Evolutionary conservation across 2,329 filamentous ascomycete species (phyloP), one percentile per base, ranked within the genome.

Genomic region (Tricladium varicosporioides): DNA sequence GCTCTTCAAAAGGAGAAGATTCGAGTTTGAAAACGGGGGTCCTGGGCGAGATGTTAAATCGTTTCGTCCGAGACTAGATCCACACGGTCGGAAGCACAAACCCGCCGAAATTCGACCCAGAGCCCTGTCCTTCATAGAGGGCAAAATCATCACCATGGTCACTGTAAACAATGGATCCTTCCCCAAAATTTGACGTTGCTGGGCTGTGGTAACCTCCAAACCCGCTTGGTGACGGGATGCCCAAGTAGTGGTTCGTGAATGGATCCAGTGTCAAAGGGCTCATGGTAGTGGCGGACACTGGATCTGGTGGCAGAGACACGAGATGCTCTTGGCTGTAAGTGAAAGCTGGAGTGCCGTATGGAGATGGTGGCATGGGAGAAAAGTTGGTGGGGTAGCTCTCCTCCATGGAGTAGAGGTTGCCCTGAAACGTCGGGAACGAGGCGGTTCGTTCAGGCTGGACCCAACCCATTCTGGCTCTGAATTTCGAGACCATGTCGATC

Each of bases 381-480:
- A 74, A 70, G 27, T 75, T 68, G 43, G 78, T 74, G 40, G 65
- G 63, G 44, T 79, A 77, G 48, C 54, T 67, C 36, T 79, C 76
- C 48, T 71, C 70, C 66, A 79, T 72, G 61, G 76, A 77, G 67
- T 83, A 84, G 69, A 79, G 80, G 64, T 79, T 80, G 48, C 77
- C 76, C 62, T 80, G 72, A 70, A 85, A 86, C 68, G 81, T 80
- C 22, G 83, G 82, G 71, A 85, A 86, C 9, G 83, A 83, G 5
- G 76, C 79, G 45, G 83, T 84, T 61, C 81, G 76, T 60, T 78
- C 75, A 10, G 84, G 83, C 59, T 84, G 79, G 46, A 78, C 71
- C 85, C 85, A 89, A 48, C 87, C 85, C 77, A 90, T 85, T 63
- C 86, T 82, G 36, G 76, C 78, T 64, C 86, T 84, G 73, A 92